Percentiles rank a stretch among this genome's conserved stretches.
These are phyloP conservation scores for Phytophthora pini DNA, from an alignment of 352 stramenopile genomes.

Conservation along the genomic window DNA sequence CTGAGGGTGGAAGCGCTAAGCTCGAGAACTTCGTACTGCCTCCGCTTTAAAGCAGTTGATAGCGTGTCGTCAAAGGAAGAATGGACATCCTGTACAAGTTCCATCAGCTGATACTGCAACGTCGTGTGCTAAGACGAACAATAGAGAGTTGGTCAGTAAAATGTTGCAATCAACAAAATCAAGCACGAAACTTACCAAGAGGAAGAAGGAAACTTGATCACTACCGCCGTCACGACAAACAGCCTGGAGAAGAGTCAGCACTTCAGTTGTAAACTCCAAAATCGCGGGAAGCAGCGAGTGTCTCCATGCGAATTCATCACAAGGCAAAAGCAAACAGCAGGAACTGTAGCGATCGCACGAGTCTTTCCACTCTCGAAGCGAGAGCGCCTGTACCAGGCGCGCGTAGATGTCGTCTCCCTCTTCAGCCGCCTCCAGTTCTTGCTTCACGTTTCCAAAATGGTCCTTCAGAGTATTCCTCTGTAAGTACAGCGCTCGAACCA, in stretches of 20 bases:
- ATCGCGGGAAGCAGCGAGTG: slow-evolving; percentile 43
- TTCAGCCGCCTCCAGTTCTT: slow-evolving; percentile 35
- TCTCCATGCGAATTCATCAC: slow-evolving; percentile 32
- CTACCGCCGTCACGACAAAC: slow-evolving; percentile 29
- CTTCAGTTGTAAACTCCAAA: slow-evolving; percentile 46
- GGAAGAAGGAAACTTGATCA: slow-evolving; percentile 35
- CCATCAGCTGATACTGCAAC: slow-evolving; percentile 47
- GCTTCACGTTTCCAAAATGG: slow-evolving; percentile 41
- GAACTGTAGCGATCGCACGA: slow-evolving; percentile 40
- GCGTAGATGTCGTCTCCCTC: slow-evolving; percentile 43
- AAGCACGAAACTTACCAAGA: slow-evolving; percentile 33
- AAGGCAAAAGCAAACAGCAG: slow-evolving; percentile 32
- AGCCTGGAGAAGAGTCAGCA: slow-evolving; percentile 45
- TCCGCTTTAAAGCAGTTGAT: slow-evolving; percentile 7
- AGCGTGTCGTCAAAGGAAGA: slow-evolving; percentile 30
- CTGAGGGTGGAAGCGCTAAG: slow-evolving; percentile 33
- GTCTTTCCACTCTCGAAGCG: slow-evolving; percentile 44
- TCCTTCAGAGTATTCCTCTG: slow-evolving; percentile 21
- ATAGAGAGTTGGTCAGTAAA: slow-evolving; percentile 3
- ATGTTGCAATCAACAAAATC: not conserved
- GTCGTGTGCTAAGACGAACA: slow-evolving; percentile 45
- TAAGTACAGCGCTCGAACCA: slow-evolving; percentile 43
- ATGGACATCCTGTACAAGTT: slow-evolving; percentile 42
- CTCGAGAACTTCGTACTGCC: slow-evolving; percentile 43
- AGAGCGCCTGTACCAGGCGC: slow-evolving; percentile 50